phyloP scores from a whole-genome alignment of 2,329 filamentous ascomycete genomes.

The Lachnellula arida region DNA sequence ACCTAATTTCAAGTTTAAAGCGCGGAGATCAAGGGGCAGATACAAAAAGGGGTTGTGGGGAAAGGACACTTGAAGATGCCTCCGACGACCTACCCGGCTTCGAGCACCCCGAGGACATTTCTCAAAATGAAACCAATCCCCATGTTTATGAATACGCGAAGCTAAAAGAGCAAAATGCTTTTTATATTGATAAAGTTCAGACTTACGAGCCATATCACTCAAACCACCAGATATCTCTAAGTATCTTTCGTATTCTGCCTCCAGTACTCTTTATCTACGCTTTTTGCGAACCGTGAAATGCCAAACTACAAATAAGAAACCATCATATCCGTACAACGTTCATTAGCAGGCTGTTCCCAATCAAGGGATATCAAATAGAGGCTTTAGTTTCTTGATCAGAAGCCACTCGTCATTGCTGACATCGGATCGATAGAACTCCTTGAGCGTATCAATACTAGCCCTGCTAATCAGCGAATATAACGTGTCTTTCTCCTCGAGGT shows the following conservation, averaged over 20 bases:
- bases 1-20: too few species aligned
- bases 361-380: constrained; percentile 73
- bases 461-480: constrained; percentile 87
- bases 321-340: constrained; percentile 3
- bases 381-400: constrained; percentile 92
- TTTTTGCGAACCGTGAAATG: background rate
- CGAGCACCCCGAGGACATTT: too few species aligned
- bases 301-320: background rate
- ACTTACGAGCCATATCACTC: background rate
- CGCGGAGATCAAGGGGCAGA: too few species aligned
- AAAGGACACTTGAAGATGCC: too few species aligned
- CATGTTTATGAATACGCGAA: too few species aligned
- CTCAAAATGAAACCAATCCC: too few species aligned
- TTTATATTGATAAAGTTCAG: background rate
- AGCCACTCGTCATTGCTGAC: constrained; percentile 91
- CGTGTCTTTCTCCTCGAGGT: constrained; percentile 84
- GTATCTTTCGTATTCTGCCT: background rate
- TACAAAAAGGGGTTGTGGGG: too few species aligned
- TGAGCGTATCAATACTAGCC: constrained; percentile 86
- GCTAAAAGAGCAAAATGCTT: background rate
- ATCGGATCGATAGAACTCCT: constrained; percentile 89
- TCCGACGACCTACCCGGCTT: too few species aligned
- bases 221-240: background rate
- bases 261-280: background rate
- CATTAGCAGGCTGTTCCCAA: background rate